Percentiles rank a stretch among this genome's conserved stretches.
Evolutionary conservation across 768 basidiomycete species (phyloP).

Genomic region (Dacryopinax primogenitus): DNA sequence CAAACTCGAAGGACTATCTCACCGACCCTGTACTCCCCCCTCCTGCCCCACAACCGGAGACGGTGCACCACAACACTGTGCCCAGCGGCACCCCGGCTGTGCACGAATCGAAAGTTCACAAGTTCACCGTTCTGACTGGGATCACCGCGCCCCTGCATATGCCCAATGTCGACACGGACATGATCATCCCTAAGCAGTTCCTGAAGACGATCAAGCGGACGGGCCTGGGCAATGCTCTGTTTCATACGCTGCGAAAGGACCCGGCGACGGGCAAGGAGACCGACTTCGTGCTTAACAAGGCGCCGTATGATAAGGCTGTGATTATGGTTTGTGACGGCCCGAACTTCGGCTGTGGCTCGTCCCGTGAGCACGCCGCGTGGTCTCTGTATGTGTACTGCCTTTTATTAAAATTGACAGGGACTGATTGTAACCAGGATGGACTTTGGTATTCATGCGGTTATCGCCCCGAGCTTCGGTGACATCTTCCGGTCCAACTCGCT

Average conservation of each 20-base stretch:
- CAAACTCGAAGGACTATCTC: slow-evolving; percentile 63
- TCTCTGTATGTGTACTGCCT: slow-evolving; percentile 44
- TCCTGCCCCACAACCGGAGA: slow-evolving; percentile 34
- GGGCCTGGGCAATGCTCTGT: slow-evolving; percentile 69
- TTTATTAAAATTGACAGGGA: slow-evolving; percentile 10
- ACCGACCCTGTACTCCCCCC: slow-evolving; percentile 51
- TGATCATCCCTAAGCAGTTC: slow-evolving; percentile 91
- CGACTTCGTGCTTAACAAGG: slow-evolving; percentile 71
- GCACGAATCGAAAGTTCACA: slow-evolving; percentile 32
- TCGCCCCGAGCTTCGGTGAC: slow-evolving; percentile 81
- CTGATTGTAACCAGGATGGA: slow-evolving; percentile 44
- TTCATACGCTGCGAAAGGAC: slow-evolving; percentile 68
- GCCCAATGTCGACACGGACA: slow-evolving; percentile 82
- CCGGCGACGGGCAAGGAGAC: slow-evolving; percentile 66
- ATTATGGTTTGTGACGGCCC: slow-evolving; percentile 73
- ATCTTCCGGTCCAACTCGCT: slow-evolving; percentile 82
- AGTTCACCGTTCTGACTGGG: slow-evolving; percentile 59
- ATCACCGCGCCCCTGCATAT: slow-evolving; percentile 69
- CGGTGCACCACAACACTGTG: slow-evolving; percentile 21
- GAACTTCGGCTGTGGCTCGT: slow-evolving; percentile 87
- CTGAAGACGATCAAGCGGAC: slow-evolving; percentile 84
- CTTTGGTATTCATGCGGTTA: slow-evolving; percentile 78
- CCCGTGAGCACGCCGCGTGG: slow-evolving; percentile 85
- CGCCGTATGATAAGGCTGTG: slow-evolving; percentile 59
- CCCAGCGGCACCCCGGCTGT: slow-evolving; percentile 36